These are phyloP conservation scores for Alternaria atra DNA, from an alignment of 2,329 filamentous ascomycete genomes.

Conservation along the genomic window DNA sequence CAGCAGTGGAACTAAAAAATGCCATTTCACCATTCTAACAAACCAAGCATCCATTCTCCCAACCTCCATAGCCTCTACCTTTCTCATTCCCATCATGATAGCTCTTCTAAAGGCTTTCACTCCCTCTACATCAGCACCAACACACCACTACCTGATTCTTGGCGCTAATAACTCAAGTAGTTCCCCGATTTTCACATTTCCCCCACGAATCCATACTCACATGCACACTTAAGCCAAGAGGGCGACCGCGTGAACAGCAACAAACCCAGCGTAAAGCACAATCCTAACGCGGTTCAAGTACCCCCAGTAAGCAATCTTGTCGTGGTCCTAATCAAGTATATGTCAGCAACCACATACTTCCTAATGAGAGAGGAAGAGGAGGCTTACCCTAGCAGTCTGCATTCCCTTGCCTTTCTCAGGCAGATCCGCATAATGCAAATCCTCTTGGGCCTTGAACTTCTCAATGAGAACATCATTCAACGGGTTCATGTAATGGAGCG, in stretches of 20 bases:
- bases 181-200: too few relatives aligned
- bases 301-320: slow-evolving; percentile 8
- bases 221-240: not conserved
- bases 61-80: not conserved
- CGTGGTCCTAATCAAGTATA: not conserved
- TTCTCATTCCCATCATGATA: not conserved
- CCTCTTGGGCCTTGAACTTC: slow-evolving; percentile 1
- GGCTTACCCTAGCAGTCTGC: slow-evolving; percentile 8
- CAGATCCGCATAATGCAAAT: slow-evolving; percentile 5
- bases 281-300: slow-evolving; percentile 7
- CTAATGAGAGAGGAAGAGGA: not conserved
- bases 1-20: not conserved
- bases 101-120: not conserved
- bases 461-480: not conserved
- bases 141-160: too few relatives aligned
- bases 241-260: not conserved
- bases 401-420: slow-evolving; percentile 6
- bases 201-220: too few relatives aligned
- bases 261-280: slow-evolving; percentile 1
- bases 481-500: slow-evolving; percentile 3
- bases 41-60: not conserved
- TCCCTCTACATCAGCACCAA: too few relatives aligned
- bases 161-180: too few relatives aligned
- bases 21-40: not conserved
- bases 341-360: too few relatives aligned